Base-by-base conservation (phyloP, 2,329 filamentous ascomycete genomes). In the Thermoascus crustaceus region DNA sequence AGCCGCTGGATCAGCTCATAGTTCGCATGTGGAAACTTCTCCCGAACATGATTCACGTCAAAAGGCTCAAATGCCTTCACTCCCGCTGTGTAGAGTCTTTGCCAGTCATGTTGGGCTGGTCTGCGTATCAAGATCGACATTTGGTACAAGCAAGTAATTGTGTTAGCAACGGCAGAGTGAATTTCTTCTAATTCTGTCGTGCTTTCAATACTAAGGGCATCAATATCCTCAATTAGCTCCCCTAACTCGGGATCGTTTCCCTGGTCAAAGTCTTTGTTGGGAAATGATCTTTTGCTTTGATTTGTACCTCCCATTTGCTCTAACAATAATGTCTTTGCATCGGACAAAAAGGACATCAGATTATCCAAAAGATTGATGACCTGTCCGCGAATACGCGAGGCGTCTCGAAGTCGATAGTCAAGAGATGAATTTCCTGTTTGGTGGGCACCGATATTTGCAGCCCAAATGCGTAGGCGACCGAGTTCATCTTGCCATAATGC, bases 61-160 rank as follows among this genome's bases (percentile, higher is more conserved):
- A 24, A 45, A 9, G 14, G 30, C 20, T 40, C 20, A 13, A 41
- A 44, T 4, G 27, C 30, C 10, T 37, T 31, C 4, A 30, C 11
- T 13, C 40, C 35, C 1, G 10, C 14, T 21, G 11, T 33, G 20
- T 34, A 34, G 3, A 30, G 33, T 18, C 34, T 3, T 7, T 44
- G 49, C 1, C 49, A 49, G 25, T 66, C 61, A 16, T 64, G 55
- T 0, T 54, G 52, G 2, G 58, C 52, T 10, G 61, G 61, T 4
- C 58, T 55, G 0, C 52, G 52, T 4, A 66, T 63, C 0, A 58
- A 42, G n/a, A 62, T 50, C 2, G 58, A 60, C 1, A 66, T 47
- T 2, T 61, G 46, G 4, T 60, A 47, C 2, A 68, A 48, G 16
- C 54, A 53, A 13, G 52, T 48, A 2, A 62, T 48, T 0, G 48